Percentiles rank a stretch among this genome's conserved stretches.
Conservation (phyloP, 768 basidiomycete species). For the Phlegmacium glaucopus region DNA sequence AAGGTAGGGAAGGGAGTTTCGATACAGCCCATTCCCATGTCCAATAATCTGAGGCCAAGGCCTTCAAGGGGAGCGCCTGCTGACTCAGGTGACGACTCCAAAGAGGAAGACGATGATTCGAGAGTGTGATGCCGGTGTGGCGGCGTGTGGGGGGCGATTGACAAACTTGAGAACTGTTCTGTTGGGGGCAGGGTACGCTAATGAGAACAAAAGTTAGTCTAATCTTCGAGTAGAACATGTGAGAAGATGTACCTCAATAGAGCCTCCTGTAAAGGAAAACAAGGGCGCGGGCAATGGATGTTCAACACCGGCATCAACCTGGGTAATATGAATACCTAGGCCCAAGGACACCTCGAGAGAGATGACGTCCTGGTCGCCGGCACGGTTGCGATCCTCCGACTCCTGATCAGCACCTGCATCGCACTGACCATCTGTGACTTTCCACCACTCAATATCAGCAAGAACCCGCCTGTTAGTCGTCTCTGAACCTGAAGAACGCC, state of each 20-base stretch:
- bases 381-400: conserved; percentile 37
- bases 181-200: conserved; percentile 30
- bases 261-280: conserved; percentile 19
- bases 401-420: conserved; percentile 41
- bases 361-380: conserved; percentile 29
- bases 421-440: conserved; percentile 70
- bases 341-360: conserved; percentile 16
- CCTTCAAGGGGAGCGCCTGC: conserved; percentile 35
- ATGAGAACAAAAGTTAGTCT: conserved; percentile 15
- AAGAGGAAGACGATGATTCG: conserved; percentile 49
- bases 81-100: conserved; percentile 57
- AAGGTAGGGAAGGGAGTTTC: conserved; percentile 28
- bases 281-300: conserved; percentile 33
- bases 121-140: conserved; percentile 36
- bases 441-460: conserved; percentile 89
- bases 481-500: conserved; percentile 70
- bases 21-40: conserved; percentile 35
- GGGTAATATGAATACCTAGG: conserved; percentile 30
- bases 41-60: conserved; percentile 33
- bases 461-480: conserved; percentile 64
- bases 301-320: conserved; percentile 35
- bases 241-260: conserved; percentile 35
- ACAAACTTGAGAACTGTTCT: conserved; percentile 50
- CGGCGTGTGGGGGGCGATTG: conserved; percentile 53
- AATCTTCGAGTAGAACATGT: conserved; percentile 8